Evolutionary conservation across 805 yeast genomes (phyloP), one percentile per base, ranked within the genome.

Genomic region (Naumovozyma baii): DNA sequence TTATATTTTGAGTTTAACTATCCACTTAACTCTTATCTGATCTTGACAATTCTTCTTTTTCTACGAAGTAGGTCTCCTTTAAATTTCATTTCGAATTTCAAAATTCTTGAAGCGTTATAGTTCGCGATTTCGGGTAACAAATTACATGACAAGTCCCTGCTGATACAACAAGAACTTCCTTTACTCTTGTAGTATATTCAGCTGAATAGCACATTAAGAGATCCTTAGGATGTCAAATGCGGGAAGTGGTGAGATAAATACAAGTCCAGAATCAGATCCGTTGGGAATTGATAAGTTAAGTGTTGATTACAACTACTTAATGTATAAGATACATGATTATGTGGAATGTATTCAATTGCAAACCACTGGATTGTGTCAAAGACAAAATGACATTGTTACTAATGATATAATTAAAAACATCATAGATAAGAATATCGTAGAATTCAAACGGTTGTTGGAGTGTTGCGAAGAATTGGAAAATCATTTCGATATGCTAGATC

Each of bases 291-390:
- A 75, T 48, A 68, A 72, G 40, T 61, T 83, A 33, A 74, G 83
- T 0, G 63, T 79, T 18, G 72, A 70, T 39, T 81, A 73, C 53
- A 90, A 83, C 49, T 78, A 80, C 48, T 57, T 83, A 31, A 54
- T 81, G 54, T 78, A 66, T 61, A 76, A 74, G 52, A 78, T 83
- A 37, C 69, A 70, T 34, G 83, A 77, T 44, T 68, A 70, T 39
- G 68, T 81, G 5, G 59, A 68, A 17, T 60, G 65, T 2, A 56
- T 78, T 18, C 67, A 76, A 5, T 69, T 72, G 43, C 50, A 70
- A 61, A 61, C 73, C 3, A 47, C 48, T 2, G 48, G 49, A 20
- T 36, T 57, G 2, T 55, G 61, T 39, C 41, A 37, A 20, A 44
- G 44, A 26, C 61, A 57, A 26, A 48, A 54, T 39, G 48, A 46